phyloP scores from a whole-genome alignment of 2,329 filamentous ascomycete genomes.

The Ceratocystis albifundus region DNA sequence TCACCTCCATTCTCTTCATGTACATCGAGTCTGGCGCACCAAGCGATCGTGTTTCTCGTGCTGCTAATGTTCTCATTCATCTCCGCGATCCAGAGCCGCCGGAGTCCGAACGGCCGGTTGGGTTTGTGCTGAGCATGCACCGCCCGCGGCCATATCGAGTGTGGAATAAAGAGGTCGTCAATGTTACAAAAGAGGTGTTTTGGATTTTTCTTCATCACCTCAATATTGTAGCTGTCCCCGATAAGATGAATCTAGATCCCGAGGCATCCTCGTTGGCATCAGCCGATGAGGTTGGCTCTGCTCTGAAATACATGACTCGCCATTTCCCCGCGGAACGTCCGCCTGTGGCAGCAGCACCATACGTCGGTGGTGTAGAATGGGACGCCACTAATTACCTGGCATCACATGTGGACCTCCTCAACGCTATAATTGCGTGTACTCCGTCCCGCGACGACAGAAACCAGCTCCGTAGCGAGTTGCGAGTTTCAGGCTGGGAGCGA shows the following conservation, averaged over 20 bases:
- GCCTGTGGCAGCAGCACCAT: constrained; percentile 85
- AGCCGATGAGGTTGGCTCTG: constrained; percentile 32
- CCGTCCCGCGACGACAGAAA: constrained; percentile 62
- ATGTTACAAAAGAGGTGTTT: constrained; percentile 95
- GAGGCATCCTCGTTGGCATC: constrained; percentile 29
- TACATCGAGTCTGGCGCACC: constrained; percentile 61
- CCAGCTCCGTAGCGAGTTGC: constrained; percentile 60
- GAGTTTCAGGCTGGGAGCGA: constrained; percentile 81
- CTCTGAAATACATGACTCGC: constrained; percentile 46
- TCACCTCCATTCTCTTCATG: constrained; percentile 79
- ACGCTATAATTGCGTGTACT: constrained; percentile 75
- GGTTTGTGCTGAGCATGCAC: constrained; percentile 83
- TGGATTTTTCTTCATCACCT: constrained; percentile 97
- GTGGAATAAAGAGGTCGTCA: constrained; percentile 86
- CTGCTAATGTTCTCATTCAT: constrained; percentile 63
- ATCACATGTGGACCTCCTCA: constrained; percentile 82
- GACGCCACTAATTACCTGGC: constrained; percentile 95
- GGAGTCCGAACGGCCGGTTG: constrained; percentile 63
- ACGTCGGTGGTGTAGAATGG: constrained; percentile 96
- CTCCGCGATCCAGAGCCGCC: constrained; percentile 67
- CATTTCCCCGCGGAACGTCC: constrained; percentile 79
- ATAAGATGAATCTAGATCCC: constrained; percentile 24
- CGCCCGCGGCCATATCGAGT: constrained; percentile 77
- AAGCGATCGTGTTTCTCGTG: constrained; percentile 53
- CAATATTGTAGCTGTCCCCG: constrained; percentile 65